Evolutionary conservation across 2,329 filamentous ascomycete species (phyloP), one percentile per base, ranked within the genome.

Genomic region (Podosphaera xanthii): DNA sequence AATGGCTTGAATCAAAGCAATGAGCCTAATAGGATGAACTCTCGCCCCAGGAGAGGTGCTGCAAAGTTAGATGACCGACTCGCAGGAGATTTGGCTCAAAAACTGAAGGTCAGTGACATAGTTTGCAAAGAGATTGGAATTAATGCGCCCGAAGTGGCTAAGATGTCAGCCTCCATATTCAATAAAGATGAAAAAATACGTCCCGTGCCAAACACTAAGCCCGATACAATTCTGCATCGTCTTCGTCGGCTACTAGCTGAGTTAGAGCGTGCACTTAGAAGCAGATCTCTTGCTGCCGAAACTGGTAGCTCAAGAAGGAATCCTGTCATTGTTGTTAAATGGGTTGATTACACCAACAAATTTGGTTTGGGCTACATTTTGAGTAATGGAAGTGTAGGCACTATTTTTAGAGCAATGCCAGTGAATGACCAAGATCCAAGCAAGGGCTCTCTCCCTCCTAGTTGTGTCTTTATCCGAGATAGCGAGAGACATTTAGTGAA

Each of bases 331-430:
- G 81, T 84, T 10, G 79, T 84, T 9, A 88, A 90, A 68, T 92
- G 87, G 87, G 87, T 92, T 5, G 87, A 92, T 69, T 92, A 92
- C 70, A 88, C 86, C 61, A 87, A 89, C 70, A 89, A 89, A 69
- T 88, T 89, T 69, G 87, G 87, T 10, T 76, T 92, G 14, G 87
- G 87, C 42, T 92, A 91, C 67, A 87, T 91, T 60, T 74, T 92
- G 59, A 87, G 87, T 62, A 85, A 91, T 63, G 86, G 87, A 36
- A 88, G 82, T 62, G 82, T 90, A 30, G 87, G 86, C 14, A 89
- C 84, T 63, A 79, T 84, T 56, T 72, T 70, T 60, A 78, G 77
- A 60, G 77, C 81, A 58, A 75, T 76, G 2, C 69, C 69, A 10
- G 75, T 75, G 1, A 73, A 64, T 42, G 44, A 73, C 0, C 73